phyloP scores from a whole-genome alignment of 2,329 filamentous ascomycete genomes.

The Phyllosticta capitalensis region DNA sequence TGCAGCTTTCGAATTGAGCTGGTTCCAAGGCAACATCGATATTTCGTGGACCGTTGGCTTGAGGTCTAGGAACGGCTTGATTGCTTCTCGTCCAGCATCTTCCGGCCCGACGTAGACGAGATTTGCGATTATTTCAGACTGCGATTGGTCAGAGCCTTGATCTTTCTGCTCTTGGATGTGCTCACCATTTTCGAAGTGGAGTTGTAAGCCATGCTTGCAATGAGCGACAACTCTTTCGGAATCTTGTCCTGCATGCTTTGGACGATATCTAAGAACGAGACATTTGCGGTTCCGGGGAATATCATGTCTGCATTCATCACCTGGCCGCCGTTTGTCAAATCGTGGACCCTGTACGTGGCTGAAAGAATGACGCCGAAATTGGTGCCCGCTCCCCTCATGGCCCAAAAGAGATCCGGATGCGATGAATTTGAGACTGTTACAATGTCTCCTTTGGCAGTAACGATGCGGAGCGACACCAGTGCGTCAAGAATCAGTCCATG shows the following conservation, averaged over 20 bases:
- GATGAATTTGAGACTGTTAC: constrained; percentile 19
- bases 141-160: background rate
- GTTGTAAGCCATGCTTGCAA: background rate
- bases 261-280: background rate
- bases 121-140: background rate
- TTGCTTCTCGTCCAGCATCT: background rate
- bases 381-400: constrained; percentile 27
- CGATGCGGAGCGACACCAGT: constrained; percentile 17
- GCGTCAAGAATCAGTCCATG: constrained; percentile 26
- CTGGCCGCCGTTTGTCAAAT: background rate
- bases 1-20: background rate
- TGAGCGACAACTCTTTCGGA: background rate
- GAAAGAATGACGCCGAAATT: constrained; percentile 25
- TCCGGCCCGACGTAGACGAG: background rate
- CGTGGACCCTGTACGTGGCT: background rate
- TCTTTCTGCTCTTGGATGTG: background rate
- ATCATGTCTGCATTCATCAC: constrained; percentile 12
- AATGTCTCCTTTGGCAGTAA: constrained; percentile 24
- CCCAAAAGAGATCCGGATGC: constrained; percentile 32
- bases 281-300: background rate
- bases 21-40: background rate
- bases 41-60: background rate
- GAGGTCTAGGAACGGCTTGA: background rate
- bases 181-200: background rate
- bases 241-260: constrained; percentile 12